phyloP scores from a whole-genome alignment of 441 rosid species.

The Euphorbia celastroides region DNA sequence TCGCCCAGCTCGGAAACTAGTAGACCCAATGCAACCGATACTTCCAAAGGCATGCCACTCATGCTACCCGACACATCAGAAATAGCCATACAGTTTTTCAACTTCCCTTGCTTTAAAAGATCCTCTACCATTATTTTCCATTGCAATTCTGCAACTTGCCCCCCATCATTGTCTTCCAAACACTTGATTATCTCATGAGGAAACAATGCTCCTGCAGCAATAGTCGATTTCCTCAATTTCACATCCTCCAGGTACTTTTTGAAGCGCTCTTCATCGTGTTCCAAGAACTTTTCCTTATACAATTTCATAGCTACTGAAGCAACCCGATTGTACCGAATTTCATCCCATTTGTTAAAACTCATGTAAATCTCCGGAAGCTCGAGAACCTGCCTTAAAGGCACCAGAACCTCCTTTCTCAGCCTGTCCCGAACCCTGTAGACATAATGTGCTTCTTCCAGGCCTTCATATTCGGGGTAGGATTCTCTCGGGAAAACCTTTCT shows the following conservation, averaged over 20 bases:
- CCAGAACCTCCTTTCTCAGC: too few relatives aligned
- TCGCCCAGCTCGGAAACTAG: conserved; percentile 45
- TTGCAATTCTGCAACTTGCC: conserved; percentile 51
- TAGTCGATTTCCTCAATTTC: neutral
- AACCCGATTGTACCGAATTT: conserved; percentile 12
- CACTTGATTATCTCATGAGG: conserved; percentile 29
- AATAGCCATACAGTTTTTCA: conserved; percentile 47
- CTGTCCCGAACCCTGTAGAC: too few relatives aligned
- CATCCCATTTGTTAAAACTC: too few relatives aligned
- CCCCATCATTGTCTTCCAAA: conserved; percentile 25
- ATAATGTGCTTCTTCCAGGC: too few relatives aligned
- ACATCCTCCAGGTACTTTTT: conserved; percentile 4
- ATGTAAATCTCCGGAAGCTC: too few relatives aligned
- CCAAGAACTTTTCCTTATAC: conserved; percentile 5
- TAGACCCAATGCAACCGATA: conserved; percentile 47
- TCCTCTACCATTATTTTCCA: conserved; percentile 67
- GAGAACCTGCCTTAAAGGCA: conserved; percentile 8
- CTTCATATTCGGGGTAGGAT: too few relatives aligned
- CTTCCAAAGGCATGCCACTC: conserved; percentile 41
- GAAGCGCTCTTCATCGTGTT: too few relatives aligned
- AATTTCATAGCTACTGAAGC: conserved; percentile 12
- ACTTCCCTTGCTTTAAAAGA: conserved; percentile 33
- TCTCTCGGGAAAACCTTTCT: too few relatives aligned
- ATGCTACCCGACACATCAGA: conserved; percentile 57
- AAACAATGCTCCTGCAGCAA: conserved; percentile 10